Evolutionary conservation across 1,139 yeast genomes (phyloP).

Genomic region (Geotrichum cucujoidarum): DNA sequence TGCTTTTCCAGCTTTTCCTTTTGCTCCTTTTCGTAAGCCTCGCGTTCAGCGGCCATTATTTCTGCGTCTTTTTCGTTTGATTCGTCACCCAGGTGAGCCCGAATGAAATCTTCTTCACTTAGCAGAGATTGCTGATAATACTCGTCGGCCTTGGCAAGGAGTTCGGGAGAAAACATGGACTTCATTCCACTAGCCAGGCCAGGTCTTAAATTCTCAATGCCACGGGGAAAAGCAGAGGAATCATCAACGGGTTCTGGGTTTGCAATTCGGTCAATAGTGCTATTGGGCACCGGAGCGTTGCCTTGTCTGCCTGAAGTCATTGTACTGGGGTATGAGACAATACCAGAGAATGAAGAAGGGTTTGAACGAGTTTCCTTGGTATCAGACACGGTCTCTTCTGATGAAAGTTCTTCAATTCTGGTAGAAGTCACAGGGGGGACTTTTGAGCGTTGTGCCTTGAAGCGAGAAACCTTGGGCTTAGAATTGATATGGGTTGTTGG

Average conservation of each 20-base stretch:
- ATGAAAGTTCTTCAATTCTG: conserved; percentile 14
- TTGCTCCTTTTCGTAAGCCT: conserved; percentile 9
- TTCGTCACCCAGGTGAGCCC: conserved; percentile 25
- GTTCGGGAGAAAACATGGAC: conserved; percentile 18
- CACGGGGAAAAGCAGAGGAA: background rate
- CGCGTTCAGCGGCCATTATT: conserved; percentile 1
- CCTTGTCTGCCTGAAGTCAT: background rate
- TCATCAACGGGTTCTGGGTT: background rate
- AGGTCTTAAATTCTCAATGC: conserved; percentile 2
- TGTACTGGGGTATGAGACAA: background rate
- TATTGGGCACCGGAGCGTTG: background rate
- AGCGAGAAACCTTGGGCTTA: conserved; percentile 22
- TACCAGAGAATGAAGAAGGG: background rate
- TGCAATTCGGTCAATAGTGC: background rate
- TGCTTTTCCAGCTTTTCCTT: conserved; percentile 8
- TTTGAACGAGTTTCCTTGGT: too few species aligned
- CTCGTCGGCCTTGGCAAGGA: conserved; percentile 28
- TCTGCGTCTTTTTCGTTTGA: conserved; percentile 13
- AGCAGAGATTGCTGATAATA: conserved; percentile 32
- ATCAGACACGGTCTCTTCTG: background rate
- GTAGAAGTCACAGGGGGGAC: conserved; percentile 5
- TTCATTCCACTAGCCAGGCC: conserved; percentile 15
- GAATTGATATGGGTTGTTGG: background rate
- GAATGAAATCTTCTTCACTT: conserved; percentile 36
- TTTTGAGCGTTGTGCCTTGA: conserved; percentile 19